Conservation (phyloP, 768 basidiomycete species). For the Rhizopogon salebrosus region DNA sequence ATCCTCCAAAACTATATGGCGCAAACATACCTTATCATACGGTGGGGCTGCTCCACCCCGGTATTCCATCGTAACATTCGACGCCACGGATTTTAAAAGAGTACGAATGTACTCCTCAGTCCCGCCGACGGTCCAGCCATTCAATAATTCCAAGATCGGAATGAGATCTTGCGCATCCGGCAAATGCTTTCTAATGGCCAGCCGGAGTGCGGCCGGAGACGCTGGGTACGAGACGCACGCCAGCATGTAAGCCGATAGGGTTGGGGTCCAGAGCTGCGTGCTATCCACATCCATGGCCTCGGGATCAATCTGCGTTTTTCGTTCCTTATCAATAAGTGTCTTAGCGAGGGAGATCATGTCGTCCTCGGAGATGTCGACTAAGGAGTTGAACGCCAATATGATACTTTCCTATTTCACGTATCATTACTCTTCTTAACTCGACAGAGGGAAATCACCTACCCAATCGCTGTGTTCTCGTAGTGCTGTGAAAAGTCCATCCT, state of each 20-base stretch:
- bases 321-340: constrained; percentile 36
- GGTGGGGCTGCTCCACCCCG: constrained; percentile 6
- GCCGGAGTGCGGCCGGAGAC: constrained; percentile 33
- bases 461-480: constrained; percentile 60
- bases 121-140: constrained; percentile 34
- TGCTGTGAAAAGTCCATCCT: constrained; percentile 50
- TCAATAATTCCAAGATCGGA: constrained; percentile 22
- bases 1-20: constrained; percentile 47
- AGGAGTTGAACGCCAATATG: constrained; percentile 43
- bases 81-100: not conserved
- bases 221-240: constrained; percentile 36
- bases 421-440: not conserved
- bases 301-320: constrained; percentile 11
- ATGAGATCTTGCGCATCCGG: constrained; percentile 35
- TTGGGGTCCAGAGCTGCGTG: constrained; percentile 21
- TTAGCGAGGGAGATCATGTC: constrained; percentile 55
- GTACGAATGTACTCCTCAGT: constrained; percentile 8
- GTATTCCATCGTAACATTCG: not conserved
- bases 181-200: constrained; percentile 39
- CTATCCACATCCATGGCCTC: constrained; percentile 35
- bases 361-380: constrained; percentile 61
- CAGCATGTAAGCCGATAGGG: constrained; percentile 33
- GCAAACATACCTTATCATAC: constrained; percentile 23
- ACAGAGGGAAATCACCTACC: constrained; percentile 35
- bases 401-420: constrained; percentile 30